phyloP scores from a whole-genome alignment of 306 rosid species.

The Prunus mume region DNA sequence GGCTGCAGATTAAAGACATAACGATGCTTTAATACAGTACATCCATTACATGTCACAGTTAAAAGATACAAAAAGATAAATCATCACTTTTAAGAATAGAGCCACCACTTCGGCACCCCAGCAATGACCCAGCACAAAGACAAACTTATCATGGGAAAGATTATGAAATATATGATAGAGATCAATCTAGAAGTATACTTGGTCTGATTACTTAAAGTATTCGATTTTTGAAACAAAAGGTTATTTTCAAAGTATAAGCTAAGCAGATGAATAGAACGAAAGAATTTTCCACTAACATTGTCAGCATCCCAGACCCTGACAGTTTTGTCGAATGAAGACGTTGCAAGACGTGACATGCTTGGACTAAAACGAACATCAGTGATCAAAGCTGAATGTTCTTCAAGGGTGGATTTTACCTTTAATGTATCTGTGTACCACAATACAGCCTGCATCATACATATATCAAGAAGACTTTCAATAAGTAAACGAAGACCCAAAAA shows the following conservation, averaged over 20 bases:
- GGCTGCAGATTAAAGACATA: slow-evolving; percentile 50
- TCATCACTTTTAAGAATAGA: not conserved
- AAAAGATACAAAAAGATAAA: not conserved
- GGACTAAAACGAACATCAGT: slow-evolving; percentile 98
- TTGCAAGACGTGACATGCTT: slow-evolving; percentile 83
- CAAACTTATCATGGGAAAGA: not conserved
- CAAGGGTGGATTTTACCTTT: slow-evolving; percentile 67
- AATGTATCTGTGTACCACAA: slow-evolving; percentile 81
- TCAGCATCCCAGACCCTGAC: slow-evolving; percentile 98
- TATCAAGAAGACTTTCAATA: slow-evolving; percentile 9
- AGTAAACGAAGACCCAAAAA: not conserved
- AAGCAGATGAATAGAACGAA: not conserved
- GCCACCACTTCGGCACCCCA: not conserved
- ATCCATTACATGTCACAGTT: not conserved
- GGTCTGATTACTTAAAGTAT: not conserved
- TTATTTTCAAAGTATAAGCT: not conserved
- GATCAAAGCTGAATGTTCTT: slow-evolving; percentile 78
- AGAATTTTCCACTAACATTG: slow-evolving; percentile 58
- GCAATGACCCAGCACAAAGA: not conserved
- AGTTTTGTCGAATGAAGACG: slow-evolving; percentile 92
- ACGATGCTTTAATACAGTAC: not conserved
- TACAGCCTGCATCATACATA: slow-evolving; percentile 66
- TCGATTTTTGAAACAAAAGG: not conserved
- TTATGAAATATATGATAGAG: not conserved
- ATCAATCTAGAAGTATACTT: not conserved